Evolutionary conservation across 1,284 basidiomycete species (phyloP), one percentile per base, ranked within the genome.

Genomic region (Ustilago sp.): DNA sequence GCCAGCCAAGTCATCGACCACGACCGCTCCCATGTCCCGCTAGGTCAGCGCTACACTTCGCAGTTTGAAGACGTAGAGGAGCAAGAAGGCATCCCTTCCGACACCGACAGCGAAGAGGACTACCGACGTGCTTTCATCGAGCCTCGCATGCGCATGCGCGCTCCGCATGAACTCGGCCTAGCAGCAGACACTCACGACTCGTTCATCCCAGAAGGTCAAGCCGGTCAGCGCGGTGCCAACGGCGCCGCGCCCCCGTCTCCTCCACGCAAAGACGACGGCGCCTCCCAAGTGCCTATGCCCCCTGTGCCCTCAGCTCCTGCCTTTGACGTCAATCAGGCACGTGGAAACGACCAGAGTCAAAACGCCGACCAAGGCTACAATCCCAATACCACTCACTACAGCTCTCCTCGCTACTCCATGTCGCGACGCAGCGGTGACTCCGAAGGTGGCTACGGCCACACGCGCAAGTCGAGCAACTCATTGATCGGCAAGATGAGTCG

Each of bases 1-100:
- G 86, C 86, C 3, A 86, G 85, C 19, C 86, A 87, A 55, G 80
- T 85, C 38, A 78, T 83, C 63, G 64, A 77, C 17, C 64, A 74
- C 63, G 74, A 77, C 35, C 75, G 75, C 43, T 48, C 43, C 4
- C 54, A 69, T 36, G 67, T 74, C 1, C 75, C 75, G 15, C 57
- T 77, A 34, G 70, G 70, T 31, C 63, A 77, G 57, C 65, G 75
- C 53, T 77, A 77, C 61, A 70, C 75, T 17, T 77, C 75, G 45
- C 75, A 77, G 39, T 82, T 74, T 45, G 69, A 80, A n/a, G 71
- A 79, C 73, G 76, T 80, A 51, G 79, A 70, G 52, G 79, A 80
- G 55, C 71, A 75, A 39, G 77, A 77, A 8, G 68, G 75, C 35
- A 56, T 63, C 15, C 74, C 69, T 19, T 77, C 77, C 2, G 80